Evolutionary conservation across 2,329 filamentous ascomycete genomes (phyloP), one percentile per base, ranked within the genome.

Genomic region (Alternaria burnsii): DNA sequence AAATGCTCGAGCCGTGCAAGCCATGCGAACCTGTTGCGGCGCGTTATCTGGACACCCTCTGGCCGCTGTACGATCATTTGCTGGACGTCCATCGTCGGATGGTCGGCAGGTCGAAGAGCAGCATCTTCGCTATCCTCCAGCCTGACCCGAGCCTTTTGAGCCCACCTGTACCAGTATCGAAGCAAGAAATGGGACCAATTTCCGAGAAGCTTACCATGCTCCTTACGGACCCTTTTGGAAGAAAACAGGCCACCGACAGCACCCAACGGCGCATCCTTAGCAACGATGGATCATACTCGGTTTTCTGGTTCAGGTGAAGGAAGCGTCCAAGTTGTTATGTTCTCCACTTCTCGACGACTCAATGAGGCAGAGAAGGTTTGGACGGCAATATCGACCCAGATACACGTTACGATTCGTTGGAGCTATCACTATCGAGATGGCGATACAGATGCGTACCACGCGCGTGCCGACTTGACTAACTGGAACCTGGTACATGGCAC

Each of bases 261-360:
- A 72, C 68, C 30, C 73, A 67, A 67, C 63, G 76, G 46, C 69
- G 76, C 5, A 20, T 74, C n/a, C 52, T 76, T 36, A 78, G 72
- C 47, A 62, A 62, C 6, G 76, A 78, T 59, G 76, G 76, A 16
- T 73, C 70, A 5, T 74, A 65, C 47, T 70, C 68, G 3, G 71
- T 76, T 7, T 77, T 77, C 44, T 78, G 76, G 75, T 78, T 73
- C 71, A 72, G 61, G 58, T 77, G 68, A 76, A 51, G 38, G 22
- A 46, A 16, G 36, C 20, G 46, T 42, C 9, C n/a, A 22, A 22
- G 28, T 20, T 20, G 28, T 26, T 16, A 11, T 42, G 12, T 28
- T 41, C 34, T 43, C 47, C n/a, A 32, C 36, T 24, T 14, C 38
- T 20, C 22, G 18, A 20, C 26, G 22, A 9, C 20, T 11, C 4